Base-by-base conservation (phyloP, 345 rosid species). In the Ceriops zippeliana region DNA sequence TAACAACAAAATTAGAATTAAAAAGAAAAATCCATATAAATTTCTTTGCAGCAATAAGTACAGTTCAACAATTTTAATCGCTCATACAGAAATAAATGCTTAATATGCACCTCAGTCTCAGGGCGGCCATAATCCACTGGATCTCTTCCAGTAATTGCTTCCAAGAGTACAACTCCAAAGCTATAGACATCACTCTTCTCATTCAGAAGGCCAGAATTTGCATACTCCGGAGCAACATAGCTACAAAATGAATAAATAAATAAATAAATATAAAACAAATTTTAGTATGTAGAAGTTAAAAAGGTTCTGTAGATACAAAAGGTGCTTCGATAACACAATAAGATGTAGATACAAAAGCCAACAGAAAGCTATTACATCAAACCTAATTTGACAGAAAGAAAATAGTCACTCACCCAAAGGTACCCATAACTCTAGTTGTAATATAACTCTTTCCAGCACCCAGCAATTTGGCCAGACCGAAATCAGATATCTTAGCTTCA, bases 171-270 rank as follows among this genome's bases (percentile, higher is more conserved):
- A 75, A 93, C 92, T 35, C 97, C 98, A 69, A 85, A 93, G 79
- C 98, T 91, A 80, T 93, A 93, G 72, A 93, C 95, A 75, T 93
- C 98, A 54, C 98, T 93, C 83, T 87, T 93, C 87, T 91, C 98
- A 24, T 93, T 91, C 61, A 93, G 70, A 76, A 88, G 85, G 56
- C 98, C 97, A 6, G 98, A 89, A 63, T 93, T 91, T 62, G 98
- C 97, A 60, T 93, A 93, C 80, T 93, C 96, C 11, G 98, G 98
- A 22, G 98, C 98, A 37, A 93, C 98, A 69, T 90, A 93, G 47
- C 97, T 90, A 81, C 54, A 78, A 28, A 63, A 63, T 73, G 52
- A 34, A 63, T 73, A 54, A 34, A 34, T 61, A 32, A 63, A 2
- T 27, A 28, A 0, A 0, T 32, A 61, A 46, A 37, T 8, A 57